Percentiles rank a stretch among this genome's conserved stretches.
These are phyloP conservation scores for Microsporum canis DNA, from an alignment of 2,329 filamentous ascomycete genomes.

Conservation along the genomic window DNA sequence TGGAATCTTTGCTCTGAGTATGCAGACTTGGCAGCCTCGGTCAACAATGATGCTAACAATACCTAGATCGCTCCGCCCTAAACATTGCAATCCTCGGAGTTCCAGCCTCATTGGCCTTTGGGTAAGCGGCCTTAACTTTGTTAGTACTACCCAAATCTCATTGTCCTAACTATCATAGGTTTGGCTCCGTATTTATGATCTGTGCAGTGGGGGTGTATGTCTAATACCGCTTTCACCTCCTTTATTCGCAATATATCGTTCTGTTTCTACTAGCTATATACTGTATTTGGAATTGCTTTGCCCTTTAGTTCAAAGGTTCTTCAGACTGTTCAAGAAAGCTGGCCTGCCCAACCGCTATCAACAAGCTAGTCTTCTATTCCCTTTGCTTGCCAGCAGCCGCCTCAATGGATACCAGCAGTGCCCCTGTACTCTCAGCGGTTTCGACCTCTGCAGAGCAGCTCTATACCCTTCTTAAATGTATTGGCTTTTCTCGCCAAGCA, in stretches of 20 bases:
- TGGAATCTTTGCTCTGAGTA: conserved; percentile 79
- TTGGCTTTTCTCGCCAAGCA: conserved; percentile 48
- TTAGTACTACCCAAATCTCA: conserved; percentile 11
- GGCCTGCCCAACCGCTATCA: not conserved
- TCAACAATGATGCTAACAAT: conserved; percentile 8
- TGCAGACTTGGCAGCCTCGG: conserved; percentile 19
- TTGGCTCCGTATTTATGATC: conserved; percentile 96
- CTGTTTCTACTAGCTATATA: conserved; percentile 1
- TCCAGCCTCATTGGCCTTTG: conserved; percentile 78
- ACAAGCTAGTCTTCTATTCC: not conserved
- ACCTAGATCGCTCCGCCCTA: conserved; percentile 64
- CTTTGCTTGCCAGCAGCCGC: not conserved
- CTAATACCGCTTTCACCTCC: conserved; percentile 34
- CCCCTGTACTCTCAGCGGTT: conserved; percentile 45
- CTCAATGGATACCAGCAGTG: conserved; percentile 10
- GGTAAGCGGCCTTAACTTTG: conserved; percentile 47
- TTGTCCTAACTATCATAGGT: conserved; percentile 41
- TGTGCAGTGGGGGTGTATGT: conserved; percentile 98
- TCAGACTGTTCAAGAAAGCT: not conserved
- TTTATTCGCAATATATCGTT: not conserved
- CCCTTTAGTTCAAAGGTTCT: not conserved
- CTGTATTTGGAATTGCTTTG: not conserved
- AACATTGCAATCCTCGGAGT: conserved; percentile 69
- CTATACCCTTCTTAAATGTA: conserved; percentile 49
- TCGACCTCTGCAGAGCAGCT: conserved; percentile 52